Percentiles rank a stretch among this genome's conserved stretches.
Evolutionary conservation across 495 filamentous ascomycete species (phyloP).

Genomic region (Jackrogersella minutella): DNA sequence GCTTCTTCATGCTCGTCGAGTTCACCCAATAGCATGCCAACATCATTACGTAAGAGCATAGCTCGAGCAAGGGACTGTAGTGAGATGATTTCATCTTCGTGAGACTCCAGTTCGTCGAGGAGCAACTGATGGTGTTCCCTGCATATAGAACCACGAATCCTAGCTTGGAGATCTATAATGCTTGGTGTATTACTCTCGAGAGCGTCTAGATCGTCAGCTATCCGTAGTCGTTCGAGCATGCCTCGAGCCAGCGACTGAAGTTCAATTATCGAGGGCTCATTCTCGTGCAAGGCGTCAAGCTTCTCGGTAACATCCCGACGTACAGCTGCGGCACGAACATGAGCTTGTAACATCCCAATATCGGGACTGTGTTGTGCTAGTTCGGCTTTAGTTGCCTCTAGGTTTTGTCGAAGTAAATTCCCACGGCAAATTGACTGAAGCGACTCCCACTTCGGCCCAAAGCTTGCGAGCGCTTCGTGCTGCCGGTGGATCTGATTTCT

Average conservation of each 20-base stretch:
- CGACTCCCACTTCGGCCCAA: constrained; percentile 52
- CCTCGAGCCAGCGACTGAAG: constrained; percentile 60
- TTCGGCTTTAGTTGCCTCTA: constrained; percentile 49
- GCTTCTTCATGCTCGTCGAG: constrained; percentile 82
- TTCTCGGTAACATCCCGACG: constrained; percentile 56
- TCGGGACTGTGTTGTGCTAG: constrained; percentile 47
- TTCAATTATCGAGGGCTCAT: constrained; percentile 53
- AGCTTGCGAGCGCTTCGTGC: constrained; percentile 50
- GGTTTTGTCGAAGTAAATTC: constrained; percentile 53
- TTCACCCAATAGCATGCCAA: constrained; percentile 73
- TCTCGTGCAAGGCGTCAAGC: constrained; percentile 50
- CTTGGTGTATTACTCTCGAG: constrained; percentile 65
- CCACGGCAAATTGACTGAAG: constrained; percentile 62
- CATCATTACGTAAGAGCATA: constrained; percentile 75
- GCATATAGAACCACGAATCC: constrained; percentile 68
- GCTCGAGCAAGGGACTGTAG: constrained; percentile 80
- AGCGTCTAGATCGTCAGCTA: constrained; percentile 60
- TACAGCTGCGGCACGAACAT: constrained; percentile 57
- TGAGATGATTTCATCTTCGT: constrained; percentile 64
- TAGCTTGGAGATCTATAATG: constrained; percentile 74
- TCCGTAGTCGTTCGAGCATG: constrained; percentile 59
- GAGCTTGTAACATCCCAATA: constrained; percentile 50
- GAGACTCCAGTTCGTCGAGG: constrained; percentile 64
- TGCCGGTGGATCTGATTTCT: constrained; percentile 49
- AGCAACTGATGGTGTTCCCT: constrained; percentile 61